phyloP scores from a whole-genome alignment of 768 basidiomycete genomes.

The Candolleomyces eurysporus region DNA sequence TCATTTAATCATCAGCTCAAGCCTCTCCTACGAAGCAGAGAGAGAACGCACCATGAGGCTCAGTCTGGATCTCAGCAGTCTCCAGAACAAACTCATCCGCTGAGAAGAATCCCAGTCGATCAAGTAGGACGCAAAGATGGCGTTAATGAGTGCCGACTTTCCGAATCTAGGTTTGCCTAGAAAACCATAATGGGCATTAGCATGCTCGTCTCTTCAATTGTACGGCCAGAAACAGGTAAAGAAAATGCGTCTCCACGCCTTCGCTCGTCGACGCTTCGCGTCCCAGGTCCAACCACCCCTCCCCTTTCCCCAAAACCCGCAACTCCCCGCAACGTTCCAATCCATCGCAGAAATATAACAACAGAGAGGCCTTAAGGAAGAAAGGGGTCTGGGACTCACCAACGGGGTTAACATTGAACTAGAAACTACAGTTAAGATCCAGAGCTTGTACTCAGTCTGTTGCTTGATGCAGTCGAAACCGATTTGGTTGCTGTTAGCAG shows the following conservation, averaged over 20 bases:
- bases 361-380: not conserved
- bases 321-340: not conserved
- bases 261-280: conserved; percentile 8
- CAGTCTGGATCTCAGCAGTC: conserved; percentile 96
- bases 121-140: conserved; percentile 97
- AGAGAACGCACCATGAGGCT: conserved; percentile 96
- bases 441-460: conserved; percentile 94
- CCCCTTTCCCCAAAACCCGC: not conserved
- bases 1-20: no score
- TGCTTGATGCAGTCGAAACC: conserved; percentile 97
- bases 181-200: conserved; percentile 3
- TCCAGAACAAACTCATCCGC: conserved; percentile 87
- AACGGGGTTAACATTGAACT: conserved; percentile 97
- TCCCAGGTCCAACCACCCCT: not conserved
- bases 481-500: conserved; percentile 40
- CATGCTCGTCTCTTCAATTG: not conserved
- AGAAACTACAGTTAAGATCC: conserved; percentile 93
- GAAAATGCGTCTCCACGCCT: not conserved
- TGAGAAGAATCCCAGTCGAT: conserved; percentile 90
- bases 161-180: conserved; percentile 95
- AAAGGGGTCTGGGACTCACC: conserved; percentile 51
- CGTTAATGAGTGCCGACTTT: conserved; percentile 98
- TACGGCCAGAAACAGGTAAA: not conserved
- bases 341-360: not conserved
- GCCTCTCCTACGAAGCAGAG: no score